Evolutionary conservation across 257 asterid species (phyloP), one percentile per base, ranked within the genome.

Genomic region (Gentiana macrophylla): DNA sequence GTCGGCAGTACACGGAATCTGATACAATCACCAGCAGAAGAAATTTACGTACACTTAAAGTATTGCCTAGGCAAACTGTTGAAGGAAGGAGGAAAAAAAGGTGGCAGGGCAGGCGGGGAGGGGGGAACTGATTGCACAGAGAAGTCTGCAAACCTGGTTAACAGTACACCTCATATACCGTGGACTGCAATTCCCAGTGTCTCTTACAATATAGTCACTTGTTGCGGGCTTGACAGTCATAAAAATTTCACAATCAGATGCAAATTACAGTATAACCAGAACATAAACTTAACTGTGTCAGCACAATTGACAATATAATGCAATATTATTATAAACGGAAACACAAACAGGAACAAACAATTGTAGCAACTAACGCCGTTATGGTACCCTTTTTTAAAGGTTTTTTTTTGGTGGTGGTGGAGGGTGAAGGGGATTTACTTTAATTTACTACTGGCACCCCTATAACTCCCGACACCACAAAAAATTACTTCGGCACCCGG

Each of bases 161-260:
- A 86, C 79, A 55, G 99, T 88, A 74, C 95, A 92, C 74, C 99
- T 79, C 80, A 92, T 78, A 84, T 80, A 83, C 63, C 99, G 97
- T 49, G 99, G 97, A 68, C 99, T 92, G 83, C 97, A 88, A 74
- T 88, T 92, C 65, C 99, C 97, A 41, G 94, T 82, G 74, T 92
- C 99, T 63, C 74, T 84, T 61, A 92, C 91, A 62, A 88, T 85
- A 71, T 92, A 88, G 53, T 92, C 97, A 67, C 94, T 85, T 60
- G 95, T 85, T 54, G 99, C 97, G 62, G 99, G 97, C 99, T 92
- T 72, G 74, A 65, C 45, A 66, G 74, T 61, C 49, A 56, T 49
- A 59, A 68, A 53, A 15, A 15, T 15, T 15, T 15, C 24, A 41
- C n/a, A 53, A 73, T 64, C 33, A 59, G 58, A 41, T 5, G 5